Base-by-base conservation (phyloP, 441 rosid genomes). In the Cnidoscolus chayamansa region DNA sequence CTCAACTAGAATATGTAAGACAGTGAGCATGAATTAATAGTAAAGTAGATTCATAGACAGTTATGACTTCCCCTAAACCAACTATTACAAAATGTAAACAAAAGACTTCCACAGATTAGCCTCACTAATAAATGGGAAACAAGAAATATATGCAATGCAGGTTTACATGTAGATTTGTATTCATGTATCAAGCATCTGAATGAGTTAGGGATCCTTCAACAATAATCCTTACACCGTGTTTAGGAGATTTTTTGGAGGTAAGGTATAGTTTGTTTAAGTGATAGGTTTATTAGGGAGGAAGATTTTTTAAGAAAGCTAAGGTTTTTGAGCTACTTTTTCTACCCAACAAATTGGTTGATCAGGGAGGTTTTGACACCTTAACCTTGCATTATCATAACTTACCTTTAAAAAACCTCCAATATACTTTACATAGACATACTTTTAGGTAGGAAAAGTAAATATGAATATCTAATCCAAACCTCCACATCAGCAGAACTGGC, bases 401-500 rank as follows among this genome's bases (percentile, higher is more conserved):
- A 35, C 40, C 40, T 35, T 35, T 35, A 4, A 35, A 35, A 35
- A 35, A 35, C 40, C 40, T 35, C 5, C 40, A 35, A 25, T 35
- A 35, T 35, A 35, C 40, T 35, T 4, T 4, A 35, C 5, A 35
- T 4, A 35, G 5, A 35, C 40, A 35, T 35, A 35, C 5, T 35
- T 30, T 5, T 19, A 20, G 2, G 12, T 6, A 30, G 45, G 11
- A 40, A 30, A 58, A 40, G n/a, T 7, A 11, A 40, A 49, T 6
- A 30, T 1, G 31, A 65, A 10, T 25, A 49, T 32, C 57, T 30
- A 60, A 31, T 35, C 65, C 40, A 37, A 60, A 50, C 16, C 48
- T 31, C 70, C 53, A 55, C 40, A 65, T 43, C 55, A 64, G 56
- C 35, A 40, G 63, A 69, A 69, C 17, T 20, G 60, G n/a, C 45